Percentiles rank a stretch among this genome's conserved stretches.
Conservation (phyloP, 2,329 filamentous ascomycete genomes). For the Zymoseptoria pseudotritici region DNA sequence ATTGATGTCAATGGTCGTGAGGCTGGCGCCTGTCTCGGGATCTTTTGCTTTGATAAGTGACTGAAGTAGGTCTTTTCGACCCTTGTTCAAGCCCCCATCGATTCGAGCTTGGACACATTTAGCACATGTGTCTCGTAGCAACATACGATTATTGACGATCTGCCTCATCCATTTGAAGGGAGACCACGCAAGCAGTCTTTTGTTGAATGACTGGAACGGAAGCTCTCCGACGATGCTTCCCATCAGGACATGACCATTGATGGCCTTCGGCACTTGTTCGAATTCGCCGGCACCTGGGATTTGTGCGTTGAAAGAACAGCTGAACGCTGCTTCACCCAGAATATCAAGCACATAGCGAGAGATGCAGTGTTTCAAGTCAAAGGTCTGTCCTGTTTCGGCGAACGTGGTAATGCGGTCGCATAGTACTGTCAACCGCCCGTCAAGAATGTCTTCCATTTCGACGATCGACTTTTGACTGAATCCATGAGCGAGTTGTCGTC, state of each 20-base stretch:
- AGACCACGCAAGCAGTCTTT: not conserved
- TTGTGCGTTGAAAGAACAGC: slow-evolving; percentile 1
- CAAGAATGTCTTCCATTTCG: slow-evolving; percentile 1
- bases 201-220: not conserved
- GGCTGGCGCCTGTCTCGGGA: not conserved
- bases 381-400: not conserved
- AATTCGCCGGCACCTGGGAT: not conserved
- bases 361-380: slow-evolving; percentile 3
- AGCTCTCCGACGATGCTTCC: slow-evolving; percentile 1
- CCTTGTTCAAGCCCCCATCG: not conserved
- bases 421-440: not conserved
- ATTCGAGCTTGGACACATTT: not conserved
- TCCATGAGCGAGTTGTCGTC: not conserved
- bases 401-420: slow-evolving; percentile 1
- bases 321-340: slow-evolving; percentile 1
- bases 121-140: not conserved
- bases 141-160: not conserved
- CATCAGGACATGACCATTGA: not conserved
- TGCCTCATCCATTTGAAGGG: not conserved
- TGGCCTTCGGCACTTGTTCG: slow-evolving; percentile 1
- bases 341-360: slow-evolving; percentile 2
- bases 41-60: not conserved
- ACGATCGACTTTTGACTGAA: slow-evolving; percentile 1
- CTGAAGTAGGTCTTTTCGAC: not conserved
- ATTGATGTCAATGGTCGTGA: not conserved